Conservation (phyloP, 345 rosid genomes). For the Theobroma cacao region DNA sequence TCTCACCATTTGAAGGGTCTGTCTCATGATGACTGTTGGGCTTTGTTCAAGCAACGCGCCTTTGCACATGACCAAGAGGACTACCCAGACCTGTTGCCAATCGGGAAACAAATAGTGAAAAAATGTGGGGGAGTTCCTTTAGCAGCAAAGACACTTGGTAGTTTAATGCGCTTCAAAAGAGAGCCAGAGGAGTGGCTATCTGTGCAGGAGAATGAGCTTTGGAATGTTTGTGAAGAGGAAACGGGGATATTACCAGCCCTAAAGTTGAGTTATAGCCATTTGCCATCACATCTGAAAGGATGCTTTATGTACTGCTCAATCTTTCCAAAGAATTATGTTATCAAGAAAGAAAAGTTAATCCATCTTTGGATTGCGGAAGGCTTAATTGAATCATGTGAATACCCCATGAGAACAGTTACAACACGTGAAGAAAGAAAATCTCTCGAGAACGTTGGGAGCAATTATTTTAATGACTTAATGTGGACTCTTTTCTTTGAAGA, state of each 20-base stretch:
- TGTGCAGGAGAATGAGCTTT: conserved; percentile 9
- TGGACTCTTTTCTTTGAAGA: conserved; percentile 24
- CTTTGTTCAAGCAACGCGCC: conserved; percentile 21
- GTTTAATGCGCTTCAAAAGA: conserved; percentile 20
- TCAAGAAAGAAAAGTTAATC: conserved; percentile 16
- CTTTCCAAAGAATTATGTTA: conserved; percentile 20
- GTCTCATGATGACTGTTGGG: conserved; percentile 18
- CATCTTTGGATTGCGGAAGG: conserved; percentile 28
- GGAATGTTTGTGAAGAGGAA: background rate
- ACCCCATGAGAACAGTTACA: background rate
- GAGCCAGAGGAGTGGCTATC: conserved; percentile 11
- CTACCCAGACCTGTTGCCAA: background rate
- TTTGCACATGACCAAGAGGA: background rate
- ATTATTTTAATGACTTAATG: conserved; percentile 18
- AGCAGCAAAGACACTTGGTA: conserved; percentile 19
- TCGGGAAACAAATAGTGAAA: conserved; percentile 19
- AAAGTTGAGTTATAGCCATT: conserved; percentile 17
- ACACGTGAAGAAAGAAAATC: background rate
- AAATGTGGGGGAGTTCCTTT: conserved; percentile 27
- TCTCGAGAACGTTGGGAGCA: conserved; percentile 7
- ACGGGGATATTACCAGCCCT: conserved; percentile 12
- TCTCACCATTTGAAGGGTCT: conserved; percentile 5
- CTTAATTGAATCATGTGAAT: conserved; percentile 1
- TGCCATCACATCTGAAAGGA: conserved; percentile 23
- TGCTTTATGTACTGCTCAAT: conserved; percentile 25